Base-by-base conservation (phyloP, 1,284 basidiomycete species). In the Chondrostereum purpureum region DNA sequence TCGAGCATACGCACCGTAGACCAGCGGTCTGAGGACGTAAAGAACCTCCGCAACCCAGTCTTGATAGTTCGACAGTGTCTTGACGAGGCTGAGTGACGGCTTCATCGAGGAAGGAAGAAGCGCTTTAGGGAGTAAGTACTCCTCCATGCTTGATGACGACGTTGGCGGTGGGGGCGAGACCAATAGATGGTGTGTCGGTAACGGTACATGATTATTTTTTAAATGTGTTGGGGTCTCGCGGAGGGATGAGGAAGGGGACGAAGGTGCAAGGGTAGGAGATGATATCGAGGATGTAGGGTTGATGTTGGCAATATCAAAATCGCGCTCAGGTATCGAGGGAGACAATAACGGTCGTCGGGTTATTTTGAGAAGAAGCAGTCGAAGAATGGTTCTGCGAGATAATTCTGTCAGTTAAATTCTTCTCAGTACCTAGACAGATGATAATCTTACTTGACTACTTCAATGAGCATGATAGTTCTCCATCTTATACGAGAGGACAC, bases 251-350 rank as follows among this genome's bases (percentile, higher is more conserved):
- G 68, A 64, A 20, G 70, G 71, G 14, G 75, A 74, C n/a, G 78
- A 77, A 4, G 80, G 72, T 19, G 69, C 73, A 44, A 79, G 65
- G 3, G 77, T 77, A 23, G 80, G 74, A 12, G 80, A 78, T 14
- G 75, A 73, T n/a, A n/a, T n/a, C 37, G 67, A 67, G 22, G 73
- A 78, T 24, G 77, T 69, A 6, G 78, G 61, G 5, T 84, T 75
- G 19, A 91, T 58, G 27, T 74, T 69, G 3, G 83, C 69, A 3
- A 85, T 81, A 61, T 94, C 92, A 53, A 90, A 77, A 56, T 92
- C 89, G 43, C 91, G 78, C 61, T 92, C 87, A 13, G 92, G 90
- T 40, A 91, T 80, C 8, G 86, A 81, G 2, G 84, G 83, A 5
- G 75, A 73, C 10, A 93, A 62, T 19, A 91, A 58, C 3, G 92